Base-by-base conservation (phyloP, 2,329 filamentous ascomycete species). In the Aspergillus novoparasiticus region DNA sequence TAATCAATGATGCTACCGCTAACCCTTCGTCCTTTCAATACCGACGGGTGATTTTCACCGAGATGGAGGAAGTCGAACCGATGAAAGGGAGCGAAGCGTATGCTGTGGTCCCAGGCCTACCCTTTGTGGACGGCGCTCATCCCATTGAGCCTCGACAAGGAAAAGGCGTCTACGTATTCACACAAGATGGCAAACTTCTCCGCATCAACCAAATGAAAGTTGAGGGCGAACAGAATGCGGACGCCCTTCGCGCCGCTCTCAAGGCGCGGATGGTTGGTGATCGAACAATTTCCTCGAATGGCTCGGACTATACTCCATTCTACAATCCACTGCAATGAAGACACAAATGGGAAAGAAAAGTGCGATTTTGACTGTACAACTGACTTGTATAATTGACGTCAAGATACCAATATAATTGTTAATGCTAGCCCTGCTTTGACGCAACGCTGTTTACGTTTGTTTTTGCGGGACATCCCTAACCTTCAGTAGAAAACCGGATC, bases 121-220 rank as follows among this genome's bases (percentile, higher is more conserved):
- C 78, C 3, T 79, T 80, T 60, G 68, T 74, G 43, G 67, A 75
- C 55, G 64, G 68, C 30, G 62, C 69, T n/a, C 60, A 66, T 50
- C 73, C 72, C 1, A 66, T 70, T 56, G 68, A 71, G 46, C 61
- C 72, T n/a, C 66, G 69, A 36, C 68, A 70, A 50, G 66, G 62
- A 36, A 73, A 71, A 57, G 66, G 69, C 2, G 65, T 81, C 28
- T 78, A 78, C 36, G 73, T 79, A 19, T 79, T 73, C 54, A 79
- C 78, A 8, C 64, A 58, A 23, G 78, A 81, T 57, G 70, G 71
- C 12, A 79, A 73, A 59, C 63, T 76, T 8, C 58, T 81, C 45
- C 74, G 72, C 32, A 72, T 81, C 28, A 69, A 76, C 39, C 69
- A 73, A 54, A 74, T 80, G 69, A 80, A 79, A 61, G 77, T 80